Conservation (phyloP, 2,329 filamentous ascomycete species). For the Onygena corvina region DNA sequence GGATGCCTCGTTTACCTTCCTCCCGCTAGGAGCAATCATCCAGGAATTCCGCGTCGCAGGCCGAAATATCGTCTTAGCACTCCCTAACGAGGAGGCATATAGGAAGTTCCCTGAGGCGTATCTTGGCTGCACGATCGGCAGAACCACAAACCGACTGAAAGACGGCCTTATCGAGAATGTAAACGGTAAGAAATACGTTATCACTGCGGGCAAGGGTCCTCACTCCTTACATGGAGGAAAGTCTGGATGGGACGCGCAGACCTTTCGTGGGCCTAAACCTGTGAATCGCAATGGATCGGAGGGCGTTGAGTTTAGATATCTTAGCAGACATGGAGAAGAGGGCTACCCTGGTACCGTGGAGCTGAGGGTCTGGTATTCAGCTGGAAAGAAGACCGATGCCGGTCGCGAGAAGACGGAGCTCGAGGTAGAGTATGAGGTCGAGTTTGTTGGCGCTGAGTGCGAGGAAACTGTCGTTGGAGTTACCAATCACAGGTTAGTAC, state of each 20-base stretch:
- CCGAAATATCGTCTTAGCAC: constrained; percentile 79
- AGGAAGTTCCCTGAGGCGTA: constrained; percentile 60
- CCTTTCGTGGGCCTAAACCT: constrained; percentile 59
- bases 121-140: constrained; percentile 91
- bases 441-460: constrained; percentile 59
- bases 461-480: constrained; percentile 88
- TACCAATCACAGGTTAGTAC: constrained; percentile 75
- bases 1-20: constrained; percentile 34
- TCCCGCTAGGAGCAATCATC: constrained; percentile 37
- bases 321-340: constrained; percentile 71
- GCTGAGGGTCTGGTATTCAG: constrained; percentile 64
- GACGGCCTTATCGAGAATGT: constrained; percentile 57
- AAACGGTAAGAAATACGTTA: constrained; percentile 57
- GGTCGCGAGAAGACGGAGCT: constrained; percentile 53
- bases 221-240: constrained; percentile 65
- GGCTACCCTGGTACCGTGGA: constrained; percentile 81
- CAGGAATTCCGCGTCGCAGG: constrained; percentile 65
- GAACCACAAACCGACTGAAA: constrained; percentile 66
- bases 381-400: constrained; percentile 52
- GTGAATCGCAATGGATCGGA: constrained; percentile 49
- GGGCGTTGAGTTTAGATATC: constrained; percentile 52
- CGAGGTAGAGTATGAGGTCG: constrained; percentile 79
- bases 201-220: constrained; percentile 63
- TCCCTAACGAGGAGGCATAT: constrained; percentile 65
- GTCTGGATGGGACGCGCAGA: constrained; percentile 68